Conservation (phyloP, 805 yeast genomes). For the Cyberlindnera galapagoensis region DNA sequence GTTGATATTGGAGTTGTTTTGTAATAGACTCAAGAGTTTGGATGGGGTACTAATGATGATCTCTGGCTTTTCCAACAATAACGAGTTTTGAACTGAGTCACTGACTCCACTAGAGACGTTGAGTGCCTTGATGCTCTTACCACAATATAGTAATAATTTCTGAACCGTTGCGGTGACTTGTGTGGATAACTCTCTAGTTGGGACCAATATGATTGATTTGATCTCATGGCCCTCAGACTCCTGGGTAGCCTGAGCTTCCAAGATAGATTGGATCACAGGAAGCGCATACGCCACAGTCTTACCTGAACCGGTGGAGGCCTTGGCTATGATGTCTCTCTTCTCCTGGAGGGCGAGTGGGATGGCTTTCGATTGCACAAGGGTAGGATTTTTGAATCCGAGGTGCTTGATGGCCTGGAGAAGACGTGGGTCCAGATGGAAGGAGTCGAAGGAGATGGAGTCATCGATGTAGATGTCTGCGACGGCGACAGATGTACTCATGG, state of each 20-base stretch:
- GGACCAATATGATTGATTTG: constrained; percentile 64
- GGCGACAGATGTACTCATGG: constrained; percentile 25
- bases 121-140: constrained; percentile 52
- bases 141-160: constrained; percentile 64
- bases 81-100: constrained; percentile 63
- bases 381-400: constrained; percentile 78
- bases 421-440: constrained; percentile 76
- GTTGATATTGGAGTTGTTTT: constrained; percentile 39
- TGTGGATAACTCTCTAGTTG: constrained; percentile 85
- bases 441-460: constrained; percentile 62
- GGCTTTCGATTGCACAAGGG: constrained; percentile 85
- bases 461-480: constrained; percentile 69
- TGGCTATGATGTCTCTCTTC: constrained; percentile 86
- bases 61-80: constrained; percentile 71
- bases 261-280: constrained; percentile 77
- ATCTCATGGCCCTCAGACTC: constrained; percentile 23
- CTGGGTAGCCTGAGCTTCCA: constrained; percentile 34
- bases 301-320: constrained; percentile 94
- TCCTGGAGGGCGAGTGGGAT: constrained; percentile 88
- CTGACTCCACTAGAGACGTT: constrained; percentile 60
- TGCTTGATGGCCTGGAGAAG: constrained; percentile 77
- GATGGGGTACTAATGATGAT: constrained; percentile 86
- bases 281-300: constrained; percentile 87
- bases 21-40: constrained; percentile 54
- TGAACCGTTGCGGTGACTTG: constrained; percentile 74